Percentiles rank a stretch among this genome's conserved stretches.
Evolutionary conservation across 2,329 filamentous ascomycete species (phyloP).

Genomic region (Fusarium praegraminearum): DNA sequence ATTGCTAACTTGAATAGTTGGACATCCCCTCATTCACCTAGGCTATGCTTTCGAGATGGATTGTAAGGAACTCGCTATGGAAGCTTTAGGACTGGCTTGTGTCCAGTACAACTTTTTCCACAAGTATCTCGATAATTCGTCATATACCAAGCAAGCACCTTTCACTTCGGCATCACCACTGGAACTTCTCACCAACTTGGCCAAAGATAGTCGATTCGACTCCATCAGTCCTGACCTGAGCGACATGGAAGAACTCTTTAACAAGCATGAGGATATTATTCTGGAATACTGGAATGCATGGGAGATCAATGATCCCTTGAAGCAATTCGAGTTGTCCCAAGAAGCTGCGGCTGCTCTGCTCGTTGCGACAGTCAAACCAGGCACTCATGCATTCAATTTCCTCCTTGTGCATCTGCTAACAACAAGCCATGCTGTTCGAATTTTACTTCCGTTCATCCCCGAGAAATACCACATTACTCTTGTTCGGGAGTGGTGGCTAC

Average conservation of each 20-base stretch:
- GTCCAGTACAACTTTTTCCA: conserved; percentile 70
- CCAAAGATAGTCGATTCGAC: conserved; percentile 76
- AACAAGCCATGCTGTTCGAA: conserved; percentile 87
- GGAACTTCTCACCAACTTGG: conserved; percentile 77
- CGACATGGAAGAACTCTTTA: conserved; percentile 77
- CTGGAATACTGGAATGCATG: conserved; percentile 94
- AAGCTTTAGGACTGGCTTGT: conserved; percentile 79
- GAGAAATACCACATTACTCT: conserved; percentile 77
- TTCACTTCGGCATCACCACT: conserved; percentile 72
- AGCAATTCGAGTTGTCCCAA: conserved; percentile 80
- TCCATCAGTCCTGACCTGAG: conserved; percentile 65
- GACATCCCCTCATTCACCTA: conserved; percentile 92
- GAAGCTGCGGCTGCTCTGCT: conserved; percentile 71
- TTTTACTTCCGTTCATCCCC: conserved; percentile 83
- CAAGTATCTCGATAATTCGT: conserved; percentile 77
- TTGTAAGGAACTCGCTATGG: conserved; percentile 87
- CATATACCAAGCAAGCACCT: conserved; percentile 74
- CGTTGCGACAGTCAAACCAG: conserved; percentile 68
- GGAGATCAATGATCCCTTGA: conserved; percentile 75
- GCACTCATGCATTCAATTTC: conserved; percentile 80
- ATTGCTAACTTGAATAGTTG: conserved; percentile 67
- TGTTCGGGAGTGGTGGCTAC: conserved; percentile 89
- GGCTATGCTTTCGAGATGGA: conserved; percentile 93
- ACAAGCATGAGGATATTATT: conserved; percentile 75
- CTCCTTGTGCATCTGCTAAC: conserved; percentile 86